Evolutionary conservation across 2,329 filamentous ascomycete genomes (phyloP).

Genomic region (Fusarium tjaetaba): DNA sequence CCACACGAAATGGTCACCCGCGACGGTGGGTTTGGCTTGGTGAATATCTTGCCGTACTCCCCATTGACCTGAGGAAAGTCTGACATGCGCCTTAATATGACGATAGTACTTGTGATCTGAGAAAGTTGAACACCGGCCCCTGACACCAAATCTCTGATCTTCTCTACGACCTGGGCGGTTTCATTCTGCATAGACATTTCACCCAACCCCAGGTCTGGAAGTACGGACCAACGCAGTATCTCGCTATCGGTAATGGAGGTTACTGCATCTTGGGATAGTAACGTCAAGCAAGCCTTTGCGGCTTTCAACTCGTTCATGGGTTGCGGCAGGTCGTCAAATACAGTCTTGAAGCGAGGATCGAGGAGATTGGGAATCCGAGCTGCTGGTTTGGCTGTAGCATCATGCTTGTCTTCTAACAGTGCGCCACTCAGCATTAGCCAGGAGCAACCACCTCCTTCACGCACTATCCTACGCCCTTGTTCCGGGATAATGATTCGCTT

Average conservation of each 20-base stretch:
- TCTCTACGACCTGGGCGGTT: constrained; percentile 57
- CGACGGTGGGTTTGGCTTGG: constrained; percentile 81
- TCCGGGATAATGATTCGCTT: constrained; percentile 72
- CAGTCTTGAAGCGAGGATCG: constrained; percentile 66
- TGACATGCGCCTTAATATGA: constrained; percentile 81
- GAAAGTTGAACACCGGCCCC: constrained; percentile 43
- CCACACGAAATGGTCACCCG: constrained; percentile 86
- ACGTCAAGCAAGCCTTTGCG: constrained; percentile 1
- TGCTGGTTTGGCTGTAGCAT: constrained; percentile 22
- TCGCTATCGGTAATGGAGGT: constrained; percentile 33
- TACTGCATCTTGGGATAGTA: constrained; percentile 2
- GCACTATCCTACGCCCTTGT: constrained; percentile 61
- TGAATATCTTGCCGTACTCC: constrained; percentile 80
- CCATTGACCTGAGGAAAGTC: constrained; percentile 81
- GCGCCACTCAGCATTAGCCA: constrained; percentile 73
- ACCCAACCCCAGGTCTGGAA: constrained; percentile 39
- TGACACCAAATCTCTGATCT: constrained; percentile 55
- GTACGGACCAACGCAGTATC: constrained; percentile 53
- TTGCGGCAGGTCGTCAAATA: constrained; percentile 49
- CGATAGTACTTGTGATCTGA: constrained; percentile 64
- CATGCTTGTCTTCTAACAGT: constrained; percentile 58
- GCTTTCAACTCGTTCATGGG: constrained; percentile 7
- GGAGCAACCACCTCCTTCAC: constrained; percentile 80
- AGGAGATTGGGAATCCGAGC: constrained; percentile 72
- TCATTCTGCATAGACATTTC: constrained; percentile 56